Evolutionary conservation across 1,139 yeast species (phyloP).

Genomic region (Meyerozyma athensensis): DNA sequence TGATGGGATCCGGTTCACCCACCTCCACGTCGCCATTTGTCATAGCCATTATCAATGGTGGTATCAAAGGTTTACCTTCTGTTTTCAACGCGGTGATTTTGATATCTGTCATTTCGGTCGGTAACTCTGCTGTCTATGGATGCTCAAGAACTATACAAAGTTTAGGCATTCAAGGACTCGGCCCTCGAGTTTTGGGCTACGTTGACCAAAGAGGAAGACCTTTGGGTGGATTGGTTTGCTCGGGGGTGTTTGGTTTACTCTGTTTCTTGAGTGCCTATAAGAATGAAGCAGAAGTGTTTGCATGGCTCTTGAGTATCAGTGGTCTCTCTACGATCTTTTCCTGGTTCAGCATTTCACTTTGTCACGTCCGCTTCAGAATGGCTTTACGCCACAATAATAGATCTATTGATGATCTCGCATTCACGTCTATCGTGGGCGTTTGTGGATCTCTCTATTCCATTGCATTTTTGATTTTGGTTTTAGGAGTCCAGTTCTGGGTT

Average conservation of each 20-base stretch:
- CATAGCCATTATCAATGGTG: slow-evolving; percentile 39
- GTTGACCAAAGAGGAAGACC: slow-evolving; percentile 43
- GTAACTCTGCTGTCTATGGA: slow-evolving; percentile 43
- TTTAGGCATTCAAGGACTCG: slow-evolving; percentile 38
- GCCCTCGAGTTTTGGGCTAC: slow-evolving; percentile 31
- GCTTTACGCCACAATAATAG: slow-evolving; percentile 31
- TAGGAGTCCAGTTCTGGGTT: slow-evolving; percentile 35
- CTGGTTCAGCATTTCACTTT: slow-evolving; percentile 38
- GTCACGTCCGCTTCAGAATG: slow-evolving; percentile 35
- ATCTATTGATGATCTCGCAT: slow-evolving; percentile 24
- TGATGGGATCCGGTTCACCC: slow-evolving; percentile 24
- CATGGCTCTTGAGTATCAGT: slow-evolving; percentile 39
- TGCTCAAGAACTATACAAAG: slow-evolving; percentile 40
- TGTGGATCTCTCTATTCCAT: slow-evolving; percentile 34
- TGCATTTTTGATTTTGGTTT: slow-evolving; percentile 25
- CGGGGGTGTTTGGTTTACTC: slow-evolving; percentile 35
- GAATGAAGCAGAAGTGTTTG: slow-evolving; percentile 32
- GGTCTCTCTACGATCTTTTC: slow-evolving; percentile 41
- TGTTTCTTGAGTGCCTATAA: slow-evolving; percentile 40
- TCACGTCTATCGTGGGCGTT: slow-evolving; percentile 26
- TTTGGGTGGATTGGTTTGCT: slow-evolving; percentile 30
- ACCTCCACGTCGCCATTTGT: slow-evolving; percentile 41
- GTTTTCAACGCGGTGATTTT: slow-evolving; percentile 40
- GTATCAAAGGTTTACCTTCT: slow-evolving; percentile 38
- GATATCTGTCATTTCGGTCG: slow-evolving; percentile 40